These are phyloP conservation scores for Aspergillus pseudoviridinutans DNA, from an alignment of 2,329 filamentous ascomycete genomes.

Conservation along the genomic window DNA sequence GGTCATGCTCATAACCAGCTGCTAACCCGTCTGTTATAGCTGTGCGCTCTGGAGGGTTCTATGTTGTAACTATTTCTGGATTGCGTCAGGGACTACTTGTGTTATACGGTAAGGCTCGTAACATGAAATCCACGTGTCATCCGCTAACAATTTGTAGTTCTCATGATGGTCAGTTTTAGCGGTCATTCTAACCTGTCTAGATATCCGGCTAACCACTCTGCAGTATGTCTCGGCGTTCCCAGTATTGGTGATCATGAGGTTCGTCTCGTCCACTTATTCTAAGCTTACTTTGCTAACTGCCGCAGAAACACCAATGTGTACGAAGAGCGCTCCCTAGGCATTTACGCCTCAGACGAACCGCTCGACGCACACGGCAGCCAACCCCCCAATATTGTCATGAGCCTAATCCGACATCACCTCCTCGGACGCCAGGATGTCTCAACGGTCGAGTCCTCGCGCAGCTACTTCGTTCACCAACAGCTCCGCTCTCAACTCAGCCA, in stretches of 20 bases:
- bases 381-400: slow-evolving; percentile 20
- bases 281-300: slow-evolving; percentile 2
- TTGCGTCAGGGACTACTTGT: slow-evolving; percentile 43
- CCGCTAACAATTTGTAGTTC: slow-evolving; percentile 22
- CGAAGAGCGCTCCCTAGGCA: slow-evolving; percentile 62
- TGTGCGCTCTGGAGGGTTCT: slow-evolving; percentile 63
- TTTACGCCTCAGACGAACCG: slow-evolving; percentile 32
- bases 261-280: neutral
- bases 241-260: slow-evolving; percentile 33
- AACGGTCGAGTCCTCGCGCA: slow-evolving; percentile 33
- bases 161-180: slow-evolving; percentile 31
- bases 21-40: slow-evolving; percentile 11
- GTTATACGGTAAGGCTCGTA: slow-evolving; percentile 22
- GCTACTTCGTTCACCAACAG: slow-evolving; percentile 53
- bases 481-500: slow-evolving; percentile 62
- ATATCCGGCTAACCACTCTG: slow-evolving; percentile 7
- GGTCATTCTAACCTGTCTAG: neutral
- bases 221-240: slow-evolving; percentile 36
- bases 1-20: neutral
- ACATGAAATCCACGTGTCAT: neutral
- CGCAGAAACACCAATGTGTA: slow-evolving; percentile 65
- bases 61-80: slow-evolving; percentile 58
- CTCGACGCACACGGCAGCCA: slow-evolving; percentile 15
- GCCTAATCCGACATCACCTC: slow-evolving; percentile 24
- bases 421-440: slow-evolving; percentile 18